These are phyloP conservation scores for Phallus indusiatus DNA, from an alignment of 768 basidiomycete species.

Conservation along the genomic window DNA sequence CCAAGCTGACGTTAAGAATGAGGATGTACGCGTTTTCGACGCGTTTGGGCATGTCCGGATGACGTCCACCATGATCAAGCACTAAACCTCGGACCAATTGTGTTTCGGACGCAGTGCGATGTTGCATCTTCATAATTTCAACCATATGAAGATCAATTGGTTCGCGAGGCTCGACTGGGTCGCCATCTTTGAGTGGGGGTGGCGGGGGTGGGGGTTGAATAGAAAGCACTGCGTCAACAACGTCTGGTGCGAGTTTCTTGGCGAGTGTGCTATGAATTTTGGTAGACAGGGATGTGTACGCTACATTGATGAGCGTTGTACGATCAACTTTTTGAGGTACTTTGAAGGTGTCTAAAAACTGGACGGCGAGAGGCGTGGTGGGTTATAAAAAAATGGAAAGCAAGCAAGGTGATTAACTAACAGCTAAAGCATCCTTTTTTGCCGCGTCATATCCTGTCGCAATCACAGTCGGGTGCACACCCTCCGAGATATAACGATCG, in stretches of 20 bases:
- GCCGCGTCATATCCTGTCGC: constrained; percentile 94
- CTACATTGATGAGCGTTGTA: constrained; percentile 85
- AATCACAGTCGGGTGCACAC: constrained; percentile 95
- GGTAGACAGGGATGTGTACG: constrained; percentile 91
- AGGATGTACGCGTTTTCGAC: constrained; percentile 94
- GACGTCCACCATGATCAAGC: constrained; percentile 92
- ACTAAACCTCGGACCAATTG: constrained; percentile 93
- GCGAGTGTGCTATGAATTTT: constrained; percentile 80
- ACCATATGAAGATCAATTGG: constrained; percentile 99
- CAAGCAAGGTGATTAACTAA: constrained; percentile 32
- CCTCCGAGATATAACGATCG: constrained; percentile 95
- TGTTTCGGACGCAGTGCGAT: constrained; percentile 95
- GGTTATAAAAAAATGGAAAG: constrained; percentile 9
- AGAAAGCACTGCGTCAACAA: constrained; percentile 90
- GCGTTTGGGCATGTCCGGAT: constrained; percentile 99
- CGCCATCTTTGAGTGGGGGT: constrained; percentile 38
- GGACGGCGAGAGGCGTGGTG: constrained; percentile 14
- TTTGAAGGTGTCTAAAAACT: constrained; percentile 95
- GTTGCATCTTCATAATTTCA: constrained; percentile 99
- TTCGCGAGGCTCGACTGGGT: constrained; percentile 48
- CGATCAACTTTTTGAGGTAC: constrained; percentile 71
- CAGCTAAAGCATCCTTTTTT: constrained; percentile 87
- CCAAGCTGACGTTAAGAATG: constrained; percentile 93
- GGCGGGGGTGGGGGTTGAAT: constrained; percentile 63
- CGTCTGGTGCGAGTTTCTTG: constrained; percentile 79